Evolutionary conservation across 2,329 filamentous ascomycete species (phyloP).

Genomic region (Emmonsia crescens): DNA sequence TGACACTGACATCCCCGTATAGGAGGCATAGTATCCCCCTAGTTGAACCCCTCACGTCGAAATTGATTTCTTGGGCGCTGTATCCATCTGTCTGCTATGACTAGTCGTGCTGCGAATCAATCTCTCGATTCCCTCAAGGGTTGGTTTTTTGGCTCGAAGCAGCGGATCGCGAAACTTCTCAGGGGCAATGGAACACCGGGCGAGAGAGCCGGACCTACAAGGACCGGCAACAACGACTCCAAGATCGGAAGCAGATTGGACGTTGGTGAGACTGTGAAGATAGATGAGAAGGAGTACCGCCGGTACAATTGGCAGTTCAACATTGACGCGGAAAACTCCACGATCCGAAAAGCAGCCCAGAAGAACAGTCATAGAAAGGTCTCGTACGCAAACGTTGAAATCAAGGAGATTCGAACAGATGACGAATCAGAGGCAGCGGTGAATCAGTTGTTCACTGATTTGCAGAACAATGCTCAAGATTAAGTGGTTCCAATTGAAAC

Average conservation of each 20-base stretch:
- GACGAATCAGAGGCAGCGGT: neutral
- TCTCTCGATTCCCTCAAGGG: neutral
- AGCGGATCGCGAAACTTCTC: neutral
- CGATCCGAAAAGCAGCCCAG: neutral
- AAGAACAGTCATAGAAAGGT: neutral
- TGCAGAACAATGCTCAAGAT: too few relatives aligned
- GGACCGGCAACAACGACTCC: conserved; percentile 2
- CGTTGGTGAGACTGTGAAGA: neutral
- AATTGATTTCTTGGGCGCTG: too few relatives aligned
- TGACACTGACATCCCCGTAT: too few relatives aligned
- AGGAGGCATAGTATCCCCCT: too few relatives aligned
- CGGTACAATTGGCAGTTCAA: conserved; percentile 7
- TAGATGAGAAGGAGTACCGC: neutral
- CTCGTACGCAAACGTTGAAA: neutral
- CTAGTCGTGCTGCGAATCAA: too few relatives aligned
- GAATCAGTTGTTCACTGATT: neutral
- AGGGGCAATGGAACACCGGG: conserved; percentile 3
- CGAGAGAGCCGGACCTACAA: neutral
- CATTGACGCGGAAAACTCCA: conserved; percentile 1
- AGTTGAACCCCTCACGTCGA: too few relatives aligned
- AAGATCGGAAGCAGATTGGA: conserved; percentile 6
- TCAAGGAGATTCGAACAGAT: neutral
- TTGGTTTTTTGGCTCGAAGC: neutral
- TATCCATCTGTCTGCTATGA: too few relatives aligned
- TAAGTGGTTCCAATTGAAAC: too few relatives aligned